Conservation (phyloP, 2,329 filamentous ascomycete genomes). For the Conoideocrella luteorostrata region DNA sequence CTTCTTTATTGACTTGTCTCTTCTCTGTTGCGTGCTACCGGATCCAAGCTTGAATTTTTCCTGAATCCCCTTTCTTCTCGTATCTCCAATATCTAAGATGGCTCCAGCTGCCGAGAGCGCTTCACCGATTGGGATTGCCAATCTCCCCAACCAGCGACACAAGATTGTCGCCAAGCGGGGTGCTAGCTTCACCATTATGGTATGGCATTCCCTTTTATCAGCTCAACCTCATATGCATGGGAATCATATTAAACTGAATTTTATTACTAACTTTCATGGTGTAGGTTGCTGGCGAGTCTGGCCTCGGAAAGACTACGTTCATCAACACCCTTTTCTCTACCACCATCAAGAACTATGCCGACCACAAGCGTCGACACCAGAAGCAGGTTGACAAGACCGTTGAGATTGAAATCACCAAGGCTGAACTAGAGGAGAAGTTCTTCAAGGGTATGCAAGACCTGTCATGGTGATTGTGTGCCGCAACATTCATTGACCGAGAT, state of each 20-base stretch:
- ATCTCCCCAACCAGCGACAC: constrained; percentile 67
- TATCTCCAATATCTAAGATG: constrained; percentile 37
- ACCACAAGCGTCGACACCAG: constrained; percentile 97
- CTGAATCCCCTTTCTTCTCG: constrained; percentile 7
- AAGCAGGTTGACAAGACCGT: constrained; percentile 99
- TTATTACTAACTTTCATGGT: constrained; percentile 11
- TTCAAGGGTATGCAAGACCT: constrained; percentile 76
- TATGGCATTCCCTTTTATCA: constrained; percentile 32
- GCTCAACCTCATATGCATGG: too few species aligned
- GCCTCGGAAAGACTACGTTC: constrained; percentile 98
- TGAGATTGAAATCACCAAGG: constrained; percentile 99
- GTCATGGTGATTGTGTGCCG: not conserved
- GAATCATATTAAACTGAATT: too few species aligned
- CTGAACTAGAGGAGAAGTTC: constrained; percentile 99
- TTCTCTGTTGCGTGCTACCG: constrained; percentile 6
- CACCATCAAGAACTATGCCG: constrained; percentile 99
- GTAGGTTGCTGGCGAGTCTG: constrained; percentile 96
- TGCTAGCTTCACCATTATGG: constrained; percentile 99
- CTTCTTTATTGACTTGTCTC: constrained; percentile 5
- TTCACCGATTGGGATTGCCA: constrained; percentile 67
- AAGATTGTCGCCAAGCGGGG: constrained; percentile 77
- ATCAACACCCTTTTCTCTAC: constrained; percentile 99
- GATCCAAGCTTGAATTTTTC: not conserved
- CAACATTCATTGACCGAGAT: constrained; percentile 14
- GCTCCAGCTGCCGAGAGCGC: constrained; percentile 54